Conservation (phyloP, 257 asterid genomes). For the Paulownia fortunei region DNA sequence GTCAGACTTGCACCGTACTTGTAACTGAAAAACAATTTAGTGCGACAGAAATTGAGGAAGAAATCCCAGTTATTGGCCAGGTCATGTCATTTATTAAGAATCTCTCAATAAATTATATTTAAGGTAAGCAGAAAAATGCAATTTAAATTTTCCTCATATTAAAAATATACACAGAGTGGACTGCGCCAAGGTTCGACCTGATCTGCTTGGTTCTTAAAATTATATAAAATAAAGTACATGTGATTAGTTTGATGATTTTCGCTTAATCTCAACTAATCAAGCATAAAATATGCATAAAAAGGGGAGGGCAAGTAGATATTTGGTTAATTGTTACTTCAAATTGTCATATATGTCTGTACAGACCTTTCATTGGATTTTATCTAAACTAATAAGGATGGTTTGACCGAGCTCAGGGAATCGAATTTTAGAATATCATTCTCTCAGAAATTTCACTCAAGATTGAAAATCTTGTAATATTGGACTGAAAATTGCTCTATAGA, state of each 20-base stretch:
- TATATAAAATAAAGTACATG: neutral
- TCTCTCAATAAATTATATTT: conserved; percentile 20
- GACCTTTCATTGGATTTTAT: neutral
- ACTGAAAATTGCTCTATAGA: no score
- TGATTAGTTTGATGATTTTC: neutral
- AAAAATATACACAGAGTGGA: neutral
- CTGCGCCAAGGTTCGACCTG: conserved; percentile 44
- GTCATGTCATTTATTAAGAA: conserved; percentile 35
- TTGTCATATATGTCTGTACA: neutral
- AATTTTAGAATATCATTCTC: no score
- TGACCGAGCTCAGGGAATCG: no score
- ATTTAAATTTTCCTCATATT: conserved; percentile 6
- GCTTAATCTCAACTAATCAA: neutral
- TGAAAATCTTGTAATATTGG: no score
- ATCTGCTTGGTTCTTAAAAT: conserved; percentile 18
- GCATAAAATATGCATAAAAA: no score
- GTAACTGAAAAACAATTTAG: conserved; percentile 42
- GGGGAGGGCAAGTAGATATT: conserved; percentile 7
- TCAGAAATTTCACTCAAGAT: no score
- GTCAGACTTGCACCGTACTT: conserved; percentile 5
- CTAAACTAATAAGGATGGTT: no score
- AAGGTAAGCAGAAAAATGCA: conserved; percentile 2
- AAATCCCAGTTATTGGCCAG: conserved; percentile 35
- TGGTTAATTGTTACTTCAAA: neutral
- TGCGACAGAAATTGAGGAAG: neutral